phyloP scores from a whole-genome alignment of 805 yeast genomes.

The Ogataea populi-albae region DNA sequence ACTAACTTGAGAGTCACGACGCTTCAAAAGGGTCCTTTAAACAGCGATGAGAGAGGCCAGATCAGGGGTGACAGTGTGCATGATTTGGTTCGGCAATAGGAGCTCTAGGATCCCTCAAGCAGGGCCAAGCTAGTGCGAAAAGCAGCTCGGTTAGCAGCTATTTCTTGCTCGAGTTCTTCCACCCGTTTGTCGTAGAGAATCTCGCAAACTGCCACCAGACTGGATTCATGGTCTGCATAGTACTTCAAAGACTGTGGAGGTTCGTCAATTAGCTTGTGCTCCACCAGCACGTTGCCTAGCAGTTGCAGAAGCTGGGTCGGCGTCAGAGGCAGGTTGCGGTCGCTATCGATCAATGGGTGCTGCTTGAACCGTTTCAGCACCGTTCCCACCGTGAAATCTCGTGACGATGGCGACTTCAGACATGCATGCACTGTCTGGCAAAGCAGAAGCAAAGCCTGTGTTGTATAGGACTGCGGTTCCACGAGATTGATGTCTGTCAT shows the following conservation, averaged over 20 bases:
- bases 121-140: slow-evolving; percentile 10
- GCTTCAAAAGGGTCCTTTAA: too few species aligned
- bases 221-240: slow-evolving; percentile 16
- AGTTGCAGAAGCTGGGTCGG: slow-evolving; percentile 19
- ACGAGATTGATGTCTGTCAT: slow-evolving; percentile 6
- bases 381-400: slow-evolving; percentile 12
- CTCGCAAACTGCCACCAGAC: slow-evolving; percentile 24
- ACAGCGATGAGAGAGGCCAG: too few species aligned
- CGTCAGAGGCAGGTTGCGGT: slow-evolving; percentile 11
- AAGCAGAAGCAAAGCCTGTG: slow-evolving; percentile 29
- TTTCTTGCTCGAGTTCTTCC: slow-evolving; percentile 20
- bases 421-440: slow-evolving; percentile 29
- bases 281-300: slow-evolving; percentile 18
- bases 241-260: slow-evolving; percentile 8
- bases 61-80: too few species aligned
- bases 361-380: slow-evolving; percentile 16
- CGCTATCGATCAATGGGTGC: slow-evolving; percentile 26
- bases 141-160: slow-evolving; percentile 11
- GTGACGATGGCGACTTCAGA: slow-evolving; percentile 11
- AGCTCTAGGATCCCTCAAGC: background rate
- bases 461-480: slow-evolving; percentile 23
- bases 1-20: too few species aligned
- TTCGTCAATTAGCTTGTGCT: slow-evolving; percentile 11
- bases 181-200: slow-evolving; percentile 20
- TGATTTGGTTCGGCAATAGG: background rate